Evolutionary conservation across 2,329 filamentous ascomycete genomes (phyloP), one percentile per base, ranked within the genome.

Genomic region (Pseudocercospora eumusae): DNA sequence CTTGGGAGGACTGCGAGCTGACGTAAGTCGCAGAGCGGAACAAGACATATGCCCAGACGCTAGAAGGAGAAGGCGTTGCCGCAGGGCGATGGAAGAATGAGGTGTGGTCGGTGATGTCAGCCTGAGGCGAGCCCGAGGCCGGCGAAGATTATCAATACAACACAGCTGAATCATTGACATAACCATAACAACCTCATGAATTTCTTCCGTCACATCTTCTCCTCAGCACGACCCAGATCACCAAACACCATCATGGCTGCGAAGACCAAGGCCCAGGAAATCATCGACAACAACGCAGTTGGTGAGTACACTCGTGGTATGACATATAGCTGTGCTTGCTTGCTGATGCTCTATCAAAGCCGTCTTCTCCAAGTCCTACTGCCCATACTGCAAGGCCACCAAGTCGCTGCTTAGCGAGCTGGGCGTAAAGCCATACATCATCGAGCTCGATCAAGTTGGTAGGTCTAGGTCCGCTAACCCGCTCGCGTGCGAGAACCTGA

Each of bases 301-400:
- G 88, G 89, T 91, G 33, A 55, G 59, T 31, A 31, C 23, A 40
- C 25, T 1, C 9, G n/a, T 13, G 4, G 21, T 15, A 9, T 5
- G 21, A 20, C 21, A 42, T 10, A 20, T 10, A 20, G 18, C 5
- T 11, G 18, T 27, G 31, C 25, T n/a, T 27, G 49, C 7, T 44
- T 9, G 47, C 60, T 63, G 36, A 65, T 25, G 21, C 27, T 9
- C 10, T 11, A 27, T n/a, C 42, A 20, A 57, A 91, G 90, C 95
- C 72, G 91, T 99, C 76, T 99, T 99, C 85, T 93, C 89, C 80
- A 99, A 99, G 83, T 91, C 89, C 15, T 96, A 92, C 82, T 99
- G 95, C 85, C 92, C 93, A 11, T 96, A 96, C 85, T 98, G 93
- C 84, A 83, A 80, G 62, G 83, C 87, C 63, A 87, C 89, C 70